A percentile compares a stretch with the other conserved stretches of the same genome.
Evolutionary conservation across 495 filamentous ascomycete species (phyloP).

Genomic region (Talaromyces nanjingensis): DNA sequence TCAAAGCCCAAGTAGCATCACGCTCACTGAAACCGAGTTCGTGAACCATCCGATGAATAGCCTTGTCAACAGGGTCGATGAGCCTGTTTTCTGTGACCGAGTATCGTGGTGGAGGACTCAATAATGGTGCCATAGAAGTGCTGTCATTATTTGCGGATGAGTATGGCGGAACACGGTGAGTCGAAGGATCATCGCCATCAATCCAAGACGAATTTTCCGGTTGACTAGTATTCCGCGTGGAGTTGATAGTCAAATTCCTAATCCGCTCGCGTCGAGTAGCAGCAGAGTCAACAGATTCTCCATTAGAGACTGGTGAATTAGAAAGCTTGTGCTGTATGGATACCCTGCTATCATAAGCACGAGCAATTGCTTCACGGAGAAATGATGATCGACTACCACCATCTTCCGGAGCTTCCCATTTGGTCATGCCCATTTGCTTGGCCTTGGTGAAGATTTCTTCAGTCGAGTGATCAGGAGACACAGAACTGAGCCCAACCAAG

Average conservation of each 20-base stretch:
- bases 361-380: conserved; percentile 54
- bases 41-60: conserved; percentile 38
- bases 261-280: not conserved
- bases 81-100: conserved; percentile 19
- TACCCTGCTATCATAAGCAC: conserved; percentile 49
- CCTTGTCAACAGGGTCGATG: conserved; percentile 45
- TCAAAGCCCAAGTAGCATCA: conserved; percentile 46
- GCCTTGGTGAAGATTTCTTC: conserved; percentile 45
- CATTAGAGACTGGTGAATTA: not conserved
- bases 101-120: conserved; percentile 13
- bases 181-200: not conserved
- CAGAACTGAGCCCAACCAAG: conserved; percentile 47
- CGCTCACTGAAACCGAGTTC: conserved; percentile 41
- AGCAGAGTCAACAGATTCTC: conserved; percentile 9
- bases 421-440: conserved; percentile 45
- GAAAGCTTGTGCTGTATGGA: conserved; percentile 12
- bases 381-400: conserved; percentile 49
- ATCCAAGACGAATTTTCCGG: not conserved
- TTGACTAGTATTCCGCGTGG: not conserved
- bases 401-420: conserved; percentile 44
- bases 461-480: conserved; percentile 35
- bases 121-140: not conserved
- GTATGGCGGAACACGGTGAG: not conserved
- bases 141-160: not conserved
- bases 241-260: not conserved